Evolutionary conservation across 1,284 basidiomycete species (phyloP).

Genomic region (Apiotrichum laibachii): DNA sequence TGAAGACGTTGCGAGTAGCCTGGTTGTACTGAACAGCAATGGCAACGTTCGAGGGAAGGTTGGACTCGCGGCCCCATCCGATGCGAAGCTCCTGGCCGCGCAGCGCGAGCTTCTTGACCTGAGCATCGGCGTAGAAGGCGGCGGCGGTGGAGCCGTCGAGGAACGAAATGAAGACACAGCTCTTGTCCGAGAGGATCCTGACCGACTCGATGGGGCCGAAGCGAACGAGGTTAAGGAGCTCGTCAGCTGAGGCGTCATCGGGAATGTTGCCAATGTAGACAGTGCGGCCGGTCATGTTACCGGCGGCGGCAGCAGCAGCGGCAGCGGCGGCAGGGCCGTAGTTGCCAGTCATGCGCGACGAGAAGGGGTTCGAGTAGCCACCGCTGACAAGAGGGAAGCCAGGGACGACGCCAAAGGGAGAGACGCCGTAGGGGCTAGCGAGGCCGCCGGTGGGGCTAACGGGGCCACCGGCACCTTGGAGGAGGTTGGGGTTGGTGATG

Average conservation of each 20-base stretch:
- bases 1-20: slow-evolving; percentile 88
- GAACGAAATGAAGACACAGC: slow-evolving; percentile 97
- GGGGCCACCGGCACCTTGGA: neutral
- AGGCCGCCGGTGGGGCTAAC: slow-evolving; percentile 2
- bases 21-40: slow-evolving; percentile 84
- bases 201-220: slow-evolving; percentile 96
- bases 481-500: slow-evolving; percentile 6
- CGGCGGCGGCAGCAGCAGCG: slow-evolving; percentile 67
- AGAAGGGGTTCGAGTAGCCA: slow-evolving; percentile 13
- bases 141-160: slow-evolving; percentile 84
- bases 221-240: slow-evolving; percentile 94
- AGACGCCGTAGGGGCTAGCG: neutral
- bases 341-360: slow-evolving; percentile 56
- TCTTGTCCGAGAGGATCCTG: slow-evolving; percentile 94
- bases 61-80: slow-evolving; percentile 88
- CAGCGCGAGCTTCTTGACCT: slow-evolving; percentile 83
- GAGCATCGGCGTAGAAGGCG: slow-evolving; percentile 91
- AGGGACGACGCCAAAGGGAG: slow-evolving; percentile 11
- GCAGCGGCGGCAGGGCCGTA: slow-evolving; percentile 64
- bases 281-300: slow-evolving; percentile 73
- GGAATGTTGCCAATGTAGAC: slow-evolving; percentile 98
- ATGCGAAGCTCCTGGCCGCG: slow-evolving; percentile 93
- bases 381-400: slow-evolving; percentile 18
- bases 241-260: slow-evolving; percentile 92
- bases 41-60: slow-evolving; percentile 78